These are phyloP conservation scores for Phanerochaete sordida DNA, from an alignment of 768 basidiomycete species.

Conservation along the genomic window DNA sequence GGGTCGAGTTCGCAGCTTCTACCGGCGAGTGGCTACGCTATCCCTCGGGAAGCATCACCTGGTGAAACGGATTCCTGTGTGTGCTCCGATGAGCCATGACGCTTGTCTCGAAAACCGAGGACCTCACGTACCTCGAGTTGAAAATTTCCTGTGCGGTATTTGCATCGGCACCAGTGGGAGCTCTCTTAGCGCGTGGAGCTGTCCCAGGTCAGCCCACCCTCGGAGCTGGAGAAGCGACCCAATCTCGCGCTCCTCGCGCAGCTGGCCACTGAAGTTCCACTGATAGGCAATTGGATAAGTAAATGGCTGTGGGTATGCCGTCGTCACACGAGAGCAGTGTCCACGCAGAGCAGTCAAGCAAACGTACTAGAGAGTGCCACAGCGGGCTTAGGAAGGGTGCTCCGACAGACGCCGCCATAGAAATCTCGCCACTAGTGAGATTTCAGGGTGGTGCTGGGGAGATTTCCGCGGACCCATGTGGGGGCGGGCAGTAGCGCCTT, in stretches of 20 bases:
- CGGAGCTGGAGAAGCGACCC: neutral
- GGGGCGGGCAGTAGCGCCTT: neutral
- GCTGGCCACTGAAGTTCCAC: neutral
- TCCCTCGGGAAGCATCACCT: neutral
- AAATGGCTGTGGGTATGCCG: neutral
- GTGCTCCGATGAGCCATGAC: neutral
- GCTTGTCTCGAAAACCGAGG: neutral
- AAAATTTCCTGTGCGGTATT: neutral
- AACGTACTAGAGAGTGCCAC: conserved; percentile 1
- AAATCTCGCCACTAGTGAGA: neutral
- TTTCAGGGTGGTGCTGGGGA: neutral
- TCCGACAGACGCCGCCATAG: conserved; percentile 8
- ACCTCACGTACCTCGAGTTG: neutral
- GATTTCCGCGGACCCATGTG: conserved; percentile 12
- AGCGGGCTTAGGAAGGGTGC: conserved; percentile 6
- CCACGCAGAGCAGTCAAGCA: neutral
- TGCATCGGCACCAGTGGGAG: neutral
- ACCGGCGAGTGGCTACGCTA: neutral
- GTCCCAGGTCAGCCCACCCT: neutral
- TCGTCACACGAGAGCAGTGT: neutral
- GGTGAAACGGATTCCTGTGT: neutral
- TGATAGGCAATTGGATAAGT: neutral
- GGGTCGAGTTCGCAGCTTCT: neutral
- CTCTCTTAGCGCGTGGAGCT: neutral
- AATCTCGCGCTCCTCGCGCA: neutral